Percentiles rank a stretch among this genome's conserved stretches.
Conservation (phyloP, 495 filamentous ascomycete genomes). For the Podospora conica region DNA sequence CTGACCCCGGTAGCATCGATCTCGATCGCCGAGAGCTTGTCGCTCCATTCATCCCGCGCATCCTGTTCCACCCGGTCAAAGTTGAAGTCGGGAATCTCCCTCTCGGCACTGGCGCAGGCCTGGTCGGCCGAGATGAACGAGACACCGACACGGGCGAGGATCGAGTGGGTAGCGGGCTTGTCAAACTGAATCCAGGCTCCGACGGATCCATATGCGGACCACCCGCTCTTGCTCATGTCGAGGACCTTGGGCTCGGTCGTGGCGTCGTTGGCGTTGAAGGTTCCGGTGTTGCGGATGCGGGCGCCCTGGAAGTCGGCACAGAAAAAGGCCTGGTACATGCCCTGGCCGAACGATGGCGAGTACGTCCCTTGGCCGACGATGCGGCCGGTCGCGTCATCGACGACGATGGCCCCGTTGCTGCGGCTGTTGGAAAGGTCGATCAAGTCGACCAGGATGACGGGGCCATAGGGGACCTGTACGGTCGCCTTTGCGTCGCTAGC, state of each 20-base stretch:
- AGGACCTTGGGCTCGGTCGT: conserved; percentile 44
- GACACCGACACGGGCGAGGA: conserved; percentile 56
- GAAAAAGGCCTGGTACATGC: conserved; percentile 53
- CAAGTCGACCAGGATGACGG: conserved; percentile 58
- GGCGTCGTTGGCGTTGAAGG: conserved; percentile 40
- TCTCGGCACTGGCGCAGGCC: conserved; percentile 59
- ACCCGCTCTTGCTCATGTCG: conserved; percentile 38
- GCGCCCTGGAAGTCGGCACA: conserved; percentile 67
- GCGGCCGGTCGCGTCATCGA: conserved; percentile 47
- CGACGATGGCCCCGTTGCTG: conserved; percentile 49
- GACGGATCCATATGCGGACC: conserved; percentile 41
- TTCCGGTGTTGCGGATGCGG: conserved; percentile 50
- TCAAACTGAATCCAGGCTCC: conserved; percentile 60
- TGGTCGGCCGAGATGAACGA: conserved; percentile 59
- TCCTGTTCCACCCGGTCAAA: conserved; percentile 50
- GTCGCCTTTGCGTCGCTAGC: background rate
- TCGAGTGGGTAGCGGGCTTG: conserved; percentile 31
- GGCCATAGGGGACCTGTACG: conserved; percentile 40
- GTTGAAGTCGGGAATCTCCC: conserved; percentile 54
- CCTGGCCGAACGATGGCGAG: conserved; percentile 61
- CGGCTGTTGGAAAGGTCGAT: conserved; percentile 57
- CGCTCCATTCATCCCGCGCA: conserved; percentile 52
- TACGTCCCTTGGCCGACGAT: conserved; percentile 60
- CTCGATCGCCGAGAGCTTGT: conserved; percentile 52
- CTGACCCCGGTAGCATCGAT: conserved; percentile 50